Evolutionary conservation across 768 basidiomycete genomes (phyloP).

Genomic region (Suillus subaureus): DNA sequence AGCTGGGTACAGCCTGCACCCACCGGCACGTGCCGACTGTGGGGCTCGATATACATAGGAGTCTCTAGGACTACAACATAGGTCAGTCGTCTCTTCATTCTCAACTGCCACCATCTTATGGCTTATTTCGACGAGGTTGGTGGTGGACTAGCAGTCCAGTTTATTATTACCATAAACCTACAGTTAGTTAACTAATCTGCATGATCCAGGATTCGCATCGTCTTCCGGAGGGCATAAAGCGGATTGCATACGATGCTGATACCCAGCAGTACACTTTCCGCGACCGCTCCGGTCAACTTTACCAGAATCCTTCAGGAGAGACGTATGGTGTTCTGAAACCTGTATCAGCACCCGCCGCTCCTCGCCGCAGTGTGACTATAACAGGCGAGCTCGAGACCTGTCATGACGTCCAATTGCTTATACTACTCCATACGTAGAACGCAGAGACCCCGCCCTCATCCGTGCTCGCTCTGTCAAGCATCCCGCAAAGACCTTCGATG

Average conservation of each 20-base stretch:
- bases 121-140: conserved; percentile 27
- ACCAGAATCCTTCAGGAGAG: conserved; percentile 46
- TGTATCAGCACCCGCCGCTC: conserved; percentile 26
- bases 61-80: background rate
- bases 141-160: background rate
- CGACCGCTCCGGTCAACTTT: conserved; percentile 46
- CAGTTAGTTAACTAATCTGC: background rate
- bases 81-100: background rate
- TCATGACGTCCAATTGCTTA: conserved; percentile 12
- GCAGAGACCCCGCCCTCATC: conserved; percentile 26
- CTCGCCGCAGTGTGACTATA: conserved; percentile 29
- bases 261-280: conserved; percentile 51
- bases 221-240: conserved; percentile 45
- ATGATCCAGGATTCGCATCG: conserved; percentile 35
- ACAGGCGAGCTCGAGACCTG: conserved; percentile 27
- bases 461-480: conserved; percentile 20
- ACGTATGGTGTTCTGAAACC: conserved; percentile 47
- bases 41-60: conserved; percentile 1
- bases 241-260: conserved; percentile 58
- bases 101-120: background rate
- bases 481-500: conserved; percentile 44
- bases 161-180: background rate
- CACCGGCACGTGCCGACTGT: background rate
- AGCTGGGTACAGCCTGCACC: background rate
- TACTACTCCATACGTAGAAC: conserved; percentile 18